Conservation (phyloP, 192 early-diverging fungal species). For the Entomortierella chlamydospora region DNA sequence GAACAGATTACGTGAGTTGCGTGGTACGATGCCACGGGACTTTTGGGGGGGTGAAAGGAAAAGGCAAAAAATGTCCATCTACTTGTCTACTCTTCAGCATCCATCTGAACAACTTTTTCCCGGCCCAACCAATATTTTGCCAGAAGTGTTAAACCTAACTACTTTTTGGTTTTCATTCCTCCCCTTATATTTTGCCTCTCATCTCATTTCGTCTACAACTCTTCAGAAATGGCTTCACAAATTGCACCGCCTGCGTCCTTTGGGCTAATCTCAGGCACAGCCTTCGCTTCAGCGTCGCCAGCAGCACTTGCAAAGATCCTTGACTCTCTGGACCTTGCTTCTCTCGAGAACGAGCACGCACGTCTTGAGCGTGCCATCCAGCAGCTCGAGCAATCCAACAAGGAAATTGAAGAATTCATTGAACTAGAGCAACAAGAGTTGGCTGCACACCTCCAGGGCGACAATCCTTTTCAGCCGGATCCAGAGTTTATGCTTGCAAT, state of each 20-base stretch:
- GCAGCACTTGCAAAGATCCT: slow-evolving; percentile 27
- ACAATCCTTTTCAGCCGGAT: slow-evolving; percentile 17
- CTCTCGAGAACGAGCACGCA: slow-evolving; percentile 29
- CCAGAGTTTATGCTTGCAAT: slow-evolving; percentile 52
- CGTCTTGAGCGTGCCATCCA: slow-evolving; percentile 42
- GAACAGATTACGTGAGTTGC: no score
- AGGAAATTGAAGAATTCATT: slow-evolving; percentile 42
- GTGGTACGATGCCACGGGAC: neutral
- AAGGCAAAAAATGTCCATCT: neutral
- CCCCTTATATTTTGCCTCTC: neutral
- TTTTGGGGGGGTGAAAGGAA: neutral
- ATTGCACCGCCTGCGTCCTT: slow-evolving; percentile 46
- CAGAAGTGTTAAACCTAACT: no score
- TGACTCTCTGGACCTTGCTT: slow-evolving; percentile 32
- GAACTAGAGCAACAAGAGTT: slow-evolving; percentile 34
- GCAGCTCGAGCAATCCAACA: slow-evolving; percentile 38
- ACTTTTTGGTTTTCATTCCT: neutral
- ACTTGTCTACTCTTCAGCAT: no score
- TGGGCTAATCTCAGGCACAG: slow-evolving; percentile 23
- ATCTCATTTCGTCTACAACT: no score
- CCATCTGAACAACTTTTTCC: no score
- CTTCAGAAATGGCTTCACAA: neutral
- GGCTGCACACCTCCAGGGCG: neutral
- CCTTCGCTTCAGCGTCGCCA: slow-evolving; percentile 21
- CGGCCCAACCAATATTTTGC: no score